Conservation (phyloP, 2,329 filamentous ascomycete genomes). For the Diplodia seriata region DNA sequence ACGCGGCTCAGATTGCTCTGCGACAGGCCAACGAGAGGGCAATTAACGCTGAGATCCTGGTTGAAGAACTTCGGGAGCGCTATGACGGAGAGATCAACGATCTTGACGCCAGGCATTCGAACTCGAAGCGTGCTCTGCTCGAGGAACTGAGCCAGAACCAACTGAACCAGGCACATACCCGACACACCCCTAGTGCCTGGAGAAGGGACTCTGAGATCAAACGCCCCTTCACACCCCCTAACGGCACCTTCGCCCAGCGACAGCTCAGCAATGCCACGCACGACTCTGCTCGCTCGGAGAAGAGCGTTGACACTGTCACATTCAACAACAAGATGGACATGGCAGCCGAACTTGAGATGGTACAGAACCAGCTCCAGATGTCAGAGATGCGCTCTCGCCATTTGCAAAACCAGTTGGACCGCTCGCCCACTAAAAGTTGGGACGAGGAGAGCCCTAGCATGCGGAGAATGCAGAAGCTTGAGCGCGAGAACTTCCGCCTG, state of each 20-base stretch:
- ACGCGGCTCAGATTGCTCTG: conserved; percentile 86
- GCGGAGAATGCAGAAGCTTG: conserved; percentile 85
- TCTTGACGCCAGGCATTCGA: conserved; percentile 65
- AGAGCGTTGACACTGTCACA: conserved; percentile 80
- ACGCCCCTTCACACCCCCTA: conserved; percentile 70
- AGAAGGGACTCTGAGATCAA: conserved; percentile 65
- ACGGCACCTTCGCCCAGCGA: conserved; percentile 74
- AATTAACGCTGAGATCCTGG: conserved; percentile 79
- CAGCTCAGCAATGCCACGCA: conserved; percentile 65
- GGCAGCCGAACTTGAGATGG: conserved; percentile 86
- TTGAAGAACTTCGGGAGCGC: conserved; percentile 77
- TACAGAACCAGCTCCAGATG: conserved; percentile 93
- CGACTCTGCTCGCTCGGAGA: conserved; percentile 84
- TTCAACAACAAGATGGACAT: conserved; percentile 91
- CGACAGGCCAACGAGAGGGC: conserved; percentile 83
- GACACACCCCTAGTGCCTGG: conserved; percentile 74
- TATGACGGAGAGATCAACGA: conserved; percentile 75
- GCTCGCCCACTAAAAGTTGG: conserved; percentile 69
- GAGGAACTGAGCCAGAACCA: conserved; percentile 90
- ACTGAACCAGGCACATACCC: conserved; percentile 59
- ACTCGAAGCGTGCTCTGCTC: conserved; percentile 75
- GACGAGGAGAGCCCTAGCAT: conserved; percentile 80
- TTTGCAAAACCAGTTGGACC: conserved; percentile 84
- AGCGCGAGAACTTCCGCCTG: conserved; percentile 87
- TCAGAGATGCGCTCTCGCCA: conserved; percentile 95